Conservation (phyloP, 129 eudicot genomes). For the Arctium minus region DNA sequence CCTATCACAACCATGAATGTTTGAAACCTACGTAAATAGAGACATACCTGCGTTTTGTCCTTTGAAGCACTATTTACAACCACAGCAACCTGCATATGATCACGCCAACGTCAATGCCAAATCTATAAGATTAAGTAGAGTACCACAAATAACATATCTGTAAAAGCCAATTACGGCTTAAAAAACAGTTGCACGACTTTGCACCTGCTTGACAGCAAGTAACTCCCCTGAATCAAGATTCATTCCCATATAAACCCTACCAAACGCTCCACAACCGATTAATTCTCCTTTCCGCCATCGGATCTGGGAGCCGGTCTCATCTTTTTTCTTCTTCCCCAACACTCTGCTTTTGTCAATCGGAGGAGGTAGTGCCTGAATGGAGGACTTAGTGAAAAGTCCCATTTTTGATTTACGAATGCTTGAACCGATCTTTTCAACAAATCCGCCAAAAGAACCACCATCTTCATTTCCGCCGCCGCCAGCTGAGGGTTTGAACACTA, state of each 20-base stretch:
- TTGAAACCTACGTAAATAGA: background rate
- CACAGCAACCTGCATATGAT: constrained; percentile 66
- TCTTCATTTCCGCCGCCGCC: constrained; percentile 30
- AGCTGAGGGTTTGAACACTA: constrained; percentile 71
- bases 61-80: constrained; percentile 68
- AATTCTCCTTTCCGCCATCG: constrained; percentile 97
- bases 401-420: constrained; percentile 82
- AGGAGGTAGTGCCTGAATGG: constrained; percentile 59
- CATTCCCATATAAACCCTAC: constrained; percentile 99
- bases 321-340: constrained; percentile 26
- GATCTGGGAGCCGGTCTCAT: constrained; percentile 54
- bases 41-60: constrained; percentile 79
- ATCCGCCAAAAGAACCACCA: constrained; percentile 54
- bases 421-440: constrained; percentile 85
- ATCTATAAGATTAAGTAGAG: constrained; percentile 3
- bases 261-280: constrained; percentile 96
- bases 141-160: background rate
- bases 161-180: background rate
- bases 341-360: constrained; percentile 29
- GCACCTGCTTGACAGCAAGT: constrained; percentile 90
- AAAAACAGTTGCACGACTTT: background rate
- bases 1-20: background rate
- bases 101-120: constrained; percentile 6
- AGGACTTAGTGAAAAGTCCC: constrained; percentile 52
- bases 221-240: constrained; percentile 96